phyloP scores from a whole-genome alignment of 106 monocot species.

The Dioscorea dumetorum region DNA sequence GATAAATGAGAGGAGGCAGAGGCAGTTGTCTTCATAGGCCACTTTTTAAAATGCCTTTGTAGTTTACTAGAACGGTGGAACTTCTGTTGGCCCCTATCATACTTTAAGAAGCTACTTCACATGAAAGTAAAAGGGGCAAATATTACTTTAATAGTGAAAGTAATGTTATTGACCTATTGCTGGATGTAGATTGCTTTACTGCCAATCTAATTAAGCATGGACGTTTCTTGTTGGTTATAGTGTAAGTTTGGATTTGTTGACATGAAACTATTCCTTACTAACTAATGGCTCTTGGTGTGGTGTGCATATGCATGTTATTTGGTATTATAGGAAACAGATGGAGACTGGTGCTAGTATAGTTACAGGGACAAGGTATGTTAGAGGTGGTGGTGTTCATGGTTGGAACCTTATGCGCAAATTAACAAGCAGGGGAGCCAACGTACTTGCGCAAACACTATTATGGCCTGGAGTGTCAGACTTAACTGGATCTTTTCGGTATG shows the following conservation, averaged over 20 bases:
- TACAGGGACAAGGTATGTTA: conserved; percentile 92
- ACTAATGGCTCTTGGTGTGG: neutral
- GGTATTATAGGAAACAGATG: conserved; percentile 64
- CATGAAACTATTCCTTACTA: neutral
- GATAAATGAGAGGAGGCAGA: no score
- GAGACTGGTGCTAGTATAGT: conserved; percentile 95
- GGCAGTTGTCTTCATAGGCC: no score
- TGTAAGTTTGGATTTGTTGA: neutral
- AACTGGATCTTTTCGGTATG: conserved; percentile 93
- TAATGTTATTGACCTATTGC: no score
- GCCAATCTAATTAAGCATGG: no score
- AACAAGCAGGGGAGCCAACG: conserved; percentile 97
- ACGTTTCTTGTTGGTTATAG: no score
- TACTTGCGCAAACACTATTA: conserved; percentile 91
- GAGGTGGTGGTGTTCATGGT: conserved; percentile 92
- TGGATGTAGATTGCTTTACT: no score
- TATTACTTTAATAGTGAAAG: no score
- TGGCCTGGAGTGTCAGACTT: conserved; percentile 97
- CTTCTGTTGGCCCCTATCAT: no score
- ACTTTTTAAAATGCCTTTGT: no score
- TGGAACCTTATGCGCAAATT: conserved; percentile 98
- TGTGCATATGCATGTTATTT: neutral
- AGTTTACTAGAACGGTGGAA: no score
- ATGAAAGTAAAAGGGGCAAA: no score
- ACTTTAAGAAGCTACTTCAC: no score